Evolutionary conservation across 2,329 filamentous ascomycete genomes (phyloP), one percentile per base, ranked within the genome.

Genomic region (Aspergillus viridinutans): DNA sequence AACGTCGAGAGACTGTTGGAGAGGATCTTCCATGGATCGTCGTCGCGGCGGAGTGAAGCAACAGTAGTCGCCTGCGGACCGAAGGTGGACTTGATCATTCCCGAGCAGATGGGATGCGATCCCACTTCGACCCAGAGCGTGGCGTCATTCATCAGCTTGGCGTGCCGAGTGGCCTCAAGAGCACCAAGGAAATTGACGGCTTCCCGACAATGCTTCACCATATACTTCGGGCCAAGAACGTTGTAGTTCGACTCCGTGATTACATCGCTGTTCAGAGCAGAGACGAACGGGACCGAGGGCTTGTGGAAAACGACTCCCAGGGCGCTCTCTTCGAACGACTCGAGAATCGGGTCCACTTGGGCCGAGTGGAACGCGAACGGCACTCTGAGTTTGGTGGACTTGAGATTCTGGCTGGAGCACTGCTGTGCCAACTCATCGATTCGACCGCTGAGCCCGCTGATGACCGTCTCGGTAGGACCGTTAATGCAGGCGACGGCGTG

Each of bases 41-140:
- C 74, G 25, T 75, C 71, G 14, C 72, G 70, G 21, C 74, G 72
- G 50, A 80, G 73, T 14, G 76, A 77, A 8, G 76, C 64, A 2
- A 76, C 56, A 0, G 54, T 83, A 79, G 43, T 83, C 81, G 57
- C 83, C 77, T 54, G 83, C 81, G 81, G 77, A 7, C 76, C 85
- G 57, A 89, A 82, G 2, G 85, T 85, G 21, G 85, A 68, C 53
- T 76, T 76, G 29, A 81, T 69, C 71, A 81, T 77, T 47, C 73
- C 74, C 2, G 74, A 72, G 58, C 76, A 79, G 20, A 80, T 70
- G 0, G 80, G 75, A 56, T 81, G 76, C 1, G 79, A 78, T 6
- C 80, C 80, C 56, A 82, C 65, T 81, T 91, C 88, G 58, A 91
- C 78, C 84, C 85, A 90, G 32, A 87, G 79, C 17, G 86, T 88